phyloP scores from a whole-genome alignment of 768 basidiomycete genomes.

The Suillus fuscotomentosus region DNA sequence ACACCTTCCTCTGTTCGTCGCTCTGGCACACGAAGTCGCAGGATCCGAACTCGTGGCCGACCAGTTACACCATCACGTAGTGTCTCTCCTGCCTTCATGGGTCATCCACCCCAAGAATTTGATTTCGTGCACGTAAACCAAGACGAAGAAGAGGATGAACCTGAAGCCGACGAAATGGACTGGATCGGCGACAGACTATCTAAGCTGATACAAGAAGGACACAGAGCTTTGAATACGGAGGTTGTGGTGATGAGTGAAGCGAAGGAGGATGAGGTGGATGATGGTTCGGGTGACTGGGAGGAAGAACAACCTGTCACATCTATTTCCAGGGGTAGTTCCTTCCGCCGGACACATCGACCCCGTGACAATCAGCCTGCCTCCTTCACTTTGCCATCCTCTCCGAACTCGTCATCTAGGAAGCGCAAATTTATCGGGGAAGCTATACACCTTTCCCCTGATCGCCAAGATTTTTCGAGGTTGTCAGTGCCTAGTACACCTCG shows the following conservation, averaged over 20 bases:
- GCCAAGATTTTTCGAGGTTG: conserved; percentile 15
- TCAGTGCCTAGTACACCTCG: conserved; percentile 17
- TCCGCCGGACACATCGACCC: conserved; percentile 21
- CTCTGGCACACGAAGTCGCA: conserved; percentile 36
- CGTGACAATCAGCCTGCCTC: conserved; percentile 27
- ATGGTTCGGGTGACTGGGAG: conserved; percentile 73
- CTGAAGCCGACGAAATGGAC: conserved; percentile 64
- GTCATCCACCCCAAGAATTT: conserved; percentile 40
- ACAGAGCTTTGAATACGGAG: conserved; percentile 73
- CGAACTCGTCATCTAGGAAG: conserved; percentile 34
- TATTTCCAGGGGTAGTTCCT: conserved; percentile 26
- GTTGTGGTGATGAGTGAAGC: conserved; percentile 76
- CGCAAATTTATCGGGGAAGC: conserved; percentile 28
- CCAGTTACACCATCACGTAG: conserved; percentile 27
- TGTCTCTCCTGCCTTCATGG: conserved; percentile 25
- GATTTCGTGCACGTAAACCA: conserved; percentile 34
- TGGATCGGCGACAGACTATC: conserved; percentile 76
- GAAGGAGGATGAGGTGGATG: conserved; percentile 74
- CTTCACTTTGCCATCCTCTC: conserved; percentile 26
- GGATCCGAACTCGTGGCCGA: conserved; percentile 25
- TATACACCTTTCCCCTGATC: conserved; percentile 21
- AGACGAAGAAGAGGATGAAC: conserved; percentile 35
- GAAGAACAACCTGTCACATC: conserved; percentile 47
- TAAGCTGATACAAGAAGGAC: conserved; percentile 74
- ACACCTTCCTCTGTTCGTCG: conserved; percentile 32